Evolutionary conservation across 305 asterid species (phyloP), one percentile per base, ranked within the genome.

Genomic region (Fraxinus paxiana): DNA sequence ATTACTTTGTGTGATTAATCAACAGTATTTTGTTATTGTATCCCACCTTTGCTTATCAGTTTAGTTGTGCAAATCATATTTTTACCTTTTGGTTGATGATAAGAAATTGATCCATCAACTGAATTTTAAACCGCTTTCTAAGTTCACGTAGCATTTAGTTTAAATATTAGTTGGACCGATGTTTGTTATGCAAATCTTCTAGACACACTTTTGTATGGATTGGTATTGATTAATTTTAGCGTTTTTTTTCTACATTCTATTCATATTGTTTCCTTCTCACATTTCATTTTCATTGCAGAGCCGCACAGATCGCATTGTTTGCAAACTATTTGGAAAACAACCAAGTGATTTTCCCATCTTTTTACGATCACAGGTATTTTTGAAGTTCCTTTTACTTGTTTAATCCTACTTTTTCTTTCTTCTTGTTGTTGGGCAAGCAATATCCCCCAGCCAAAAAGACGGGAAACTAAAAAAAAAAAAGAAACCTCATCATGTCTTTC

Each of bases 281-380:
- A 34, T 46, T 24, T 78, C 35, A 3, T 2, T 80, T 77, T 73
- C 26, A 71, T 82, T 84, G 75, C 91, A 93, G 98, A 88, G 89
- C 77, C 90, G 93, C 78, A 93, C 98, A 26, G 94, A 92, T 87
- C 92, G 98, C 85, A 93, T 93, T 76, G 94, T 93, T 85, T 89
- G 92, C 88, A 93, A 93, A 83, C 92, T 93, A 77, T 93, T 93
- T 81, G 97, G 97, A 17, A 93, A 91, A 88, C 92, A 89, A 51
- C 98, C 97, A 65, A 89, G 90, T 80, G 92, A 93, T 74, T 90
- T 93, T 72, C 98, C 98, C 76, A 77, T 87, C 67, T 87, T 88
- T 48, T 85, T 93, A 80, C 92, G 97, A 80, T 87, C 92, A 70
- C 96, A 93, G 97, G 98, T 93, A 84, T 79, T 56, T 59, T 10